Evolutionary conservation across 2,329 filamentous ascomycete genomes (phyloP), one percentile per base, ranked within the genome.

Genomic region (Nannizzia gypsea): DNA sequence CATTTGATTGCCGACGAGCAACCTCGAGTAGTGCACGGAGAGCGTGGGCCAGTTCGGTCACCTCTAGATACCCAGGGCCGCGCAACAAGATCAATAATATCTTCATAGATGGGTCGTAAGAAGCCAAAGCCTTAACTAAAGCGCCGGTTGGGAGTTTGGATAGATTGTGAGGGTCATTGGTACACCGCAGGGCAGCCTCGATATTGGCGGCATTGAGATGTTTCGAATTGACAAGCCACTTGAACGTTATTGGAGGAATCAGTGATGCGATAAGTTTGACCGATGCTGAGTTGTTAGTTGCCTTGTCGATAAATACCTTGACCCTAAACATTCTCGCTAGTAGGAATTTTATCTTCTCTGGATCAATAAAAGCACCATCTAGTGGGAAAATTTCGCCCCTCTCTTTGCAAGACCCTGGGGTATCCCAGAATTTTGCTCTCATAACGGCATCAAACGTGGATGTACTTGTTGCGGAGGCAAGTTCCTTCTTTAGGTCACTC

Each of bases 151-250:
- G 70, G 36, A 78, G 65, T 3, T 67, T 63, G 6, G 71, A 71
- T n/a, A 74, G 64, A 50, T 73, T 68, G 38, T 67, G 66, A n/a
- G 69, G 69, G 57, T 69, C 71, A 60, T 64, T 66, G 26, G 69
- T 63, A 8, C 68, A 71, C 31, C 72, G 69, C 34, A 76, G 65
- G 13, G 74, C 74, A 57, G 69, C 69, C 48, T 75, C 70, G 31
- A 78, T 67, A n/a, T 73, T 74, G 56, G 69, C 70, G 6, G 66
- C 59, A 15, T 69, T 73, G 3, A 78, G 60, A 28, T 75, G 68
- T 17, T 74, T 73, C 6, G 70, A 60, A 11, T 69, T 64, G 52
- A 74, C 69, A 11, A 78, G 69, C 75, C 75, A 78, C 34, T 71
- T 62, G 57, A 74, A 74, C 8, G 73, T 74, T 15, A 63, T 63